phyloP scores from a whole-genome alignment of 2,329 filamentous ascomycete species.

The Colletotrichum phormii region DNA sequence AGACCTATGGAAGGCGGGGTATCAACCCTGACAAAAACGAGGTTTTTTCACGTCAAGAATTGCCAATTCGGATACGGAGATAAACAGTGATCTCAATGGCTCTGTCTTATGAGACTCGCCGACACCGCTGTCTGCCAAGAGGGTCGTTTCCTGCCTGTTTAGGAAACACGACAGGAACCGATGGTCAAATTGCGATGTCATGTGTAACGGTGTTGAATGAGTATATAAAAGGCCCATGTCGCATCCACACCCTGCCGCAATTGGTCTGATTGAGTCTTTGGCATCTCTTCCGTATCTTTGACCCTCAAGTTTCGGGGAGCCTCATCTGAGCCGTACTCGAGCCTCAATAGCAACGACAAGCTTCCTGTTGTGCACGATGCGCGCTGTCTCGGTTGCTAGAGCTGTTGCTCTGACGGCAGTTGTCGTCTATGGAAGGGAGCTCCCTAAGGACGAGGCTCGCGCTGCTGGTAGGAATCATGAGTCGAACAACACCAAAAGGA shows the following conservation, averaged over 20 bases:
- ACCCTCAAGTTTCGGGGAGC: not conserved
- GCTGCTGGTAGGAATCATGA: constrained; percentile 31
- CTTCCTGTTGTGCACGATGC: constrained; percentile 29
- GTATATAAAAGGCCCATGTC: constrained; percentile 7
- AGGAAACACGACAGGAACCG: not conserved
- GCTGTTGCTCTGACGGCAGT: constrained; percentile 34
- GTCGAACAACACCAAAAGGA: accelerated
- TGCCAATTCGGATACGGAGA: not conserved
- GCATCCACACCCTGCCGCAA: not conserved
- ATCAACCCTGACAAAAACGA: not conserved
- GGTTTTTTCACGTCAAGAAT: not conserved
- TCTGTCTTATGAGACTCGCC: not conserved
- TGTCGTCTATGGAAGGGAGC: constrained; percentile 34
- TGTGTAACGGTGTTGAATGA: not conserved
- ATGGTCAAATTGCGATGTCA: not conserved
- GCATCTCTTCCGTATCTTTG: not conserved
- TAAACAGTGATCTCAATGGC: not conserved
- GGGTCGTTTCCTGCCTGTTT: constrained; percentile 31
- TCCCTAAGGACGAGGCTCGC: constrained; percentile 38
- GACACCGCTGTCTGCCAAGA: constrained; percentile 22
- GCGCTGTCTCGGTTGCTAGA: constrained; percentile 32
- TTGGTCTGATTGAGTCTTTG: not conserved
- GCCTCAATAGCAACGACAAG: too few relatives aligned
- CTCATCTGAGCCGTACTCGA: not conserved
- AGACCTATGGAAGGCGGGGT: constrained; percentile 21